Conservation (phyloP, 306 rosid species). For the Aeschynomene evenia region DNA sequence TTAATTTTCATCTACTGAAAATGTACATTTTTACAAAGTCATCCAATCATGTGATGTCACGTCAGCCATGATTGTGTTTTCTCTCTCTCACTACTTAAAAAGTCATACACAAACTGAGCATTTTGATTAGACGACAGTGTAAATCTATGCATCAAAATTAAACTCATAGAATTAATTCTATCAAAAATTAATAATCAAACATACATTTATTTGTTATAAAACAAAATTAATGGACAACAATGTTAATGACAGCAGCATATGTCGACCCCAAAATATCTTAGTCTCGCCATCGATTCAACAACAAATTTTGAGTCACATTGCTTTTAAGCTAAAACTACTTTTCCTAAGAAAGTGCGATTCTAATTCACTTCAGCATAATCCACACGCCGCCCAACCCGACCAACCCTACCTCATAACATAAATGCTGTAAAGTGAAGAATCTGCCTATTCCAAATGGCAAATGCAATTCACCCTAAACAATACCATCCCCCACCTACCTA, state of each 20-base stretch:
- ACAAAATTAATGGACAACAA: background rate
- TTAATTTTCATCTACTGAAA: no score
- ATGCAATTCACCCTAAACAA: background rate
- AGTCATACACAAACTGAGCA: no score
- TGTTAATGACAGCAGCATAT: background rate
- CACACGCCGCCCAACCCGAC: background rate
- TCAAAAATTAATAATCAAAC: no score
- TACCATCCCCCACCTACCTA: background rate
- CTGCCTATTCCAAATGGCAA: background rate
- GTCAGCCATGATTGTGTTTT: no score
- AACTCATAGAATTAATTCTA: no score
- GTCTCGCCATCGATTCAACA: background rate
- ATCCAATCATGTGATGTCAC: no score
- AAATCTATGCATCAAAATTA: no score
- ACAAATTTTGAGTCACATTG: background rate
- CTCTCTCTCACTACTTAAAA: no score
- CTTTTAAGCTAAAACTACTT: background rate
- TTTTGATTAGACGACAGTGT: no score
- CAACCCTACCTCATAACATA: background rate
- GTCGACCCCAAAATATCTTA: background rate
- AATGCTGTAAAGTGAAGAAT: background rate
- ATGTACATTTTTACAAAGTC: no score
- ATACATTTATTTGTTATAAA: no score
- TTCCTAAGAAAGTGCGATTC: conserved; percentile 1
- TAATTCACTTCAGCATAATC: background rate